phyloP scores from a whole-genome alignment of 2,329 filamentous ascomycete species.

The Neopestalotiopsis clavispora region DNA sequence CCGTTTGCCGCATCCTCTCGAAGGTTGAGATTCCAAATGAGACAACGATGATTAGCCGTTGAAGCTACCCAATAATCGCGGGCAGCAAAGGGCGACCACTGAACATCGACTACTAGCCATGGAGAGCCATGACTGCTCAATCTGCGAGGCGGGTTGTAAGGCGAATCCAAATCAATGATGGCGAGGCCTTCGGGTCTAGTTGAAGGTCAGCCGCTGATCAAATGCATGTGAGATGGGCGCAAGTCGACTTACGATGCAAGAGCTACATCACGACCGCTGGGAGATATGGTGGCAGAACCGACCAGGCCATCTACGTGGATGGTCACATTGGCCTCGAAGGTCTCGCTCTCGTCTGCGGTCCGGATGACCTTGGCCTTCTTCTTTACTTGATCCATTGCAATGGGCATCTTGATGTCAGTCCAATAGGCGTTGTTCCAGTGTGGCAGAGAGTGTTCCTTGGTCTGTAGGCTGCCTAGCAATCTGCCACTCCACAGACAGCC shows the following conservation, averaged over 20 bases:
- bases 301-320: constrained; percentile 84
- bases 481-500: background rate
- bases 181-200: constrained; percentile 81
- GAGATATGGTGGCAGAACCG: constrained; percentile 91
- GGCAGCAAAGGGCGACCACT: constrained; percentile 92
- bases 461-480: background rate
- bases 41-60: constrained; percentile 90
- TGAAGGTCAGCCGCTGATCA: background rate
- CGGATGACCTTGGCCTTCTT: constrained; percentile 65
- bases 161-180: constrained; percentile 90
- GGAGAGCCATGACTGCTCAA: constrained; percentile 81
- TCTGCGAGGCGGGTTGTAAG: constrained; percentile 84
- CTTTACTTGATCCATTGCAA: constrained; percentile 49
- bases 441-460: background rate
- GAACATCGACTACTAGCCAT: constrained; percentile 96
- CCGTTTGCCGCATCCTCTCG: constrained; percentile 72
- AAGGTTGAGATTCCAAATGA: constrained; percentile 91
- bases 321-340: constrained; percentile 82
- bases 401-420: constrained; percentile 50
- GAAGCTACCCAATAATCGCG: constrained; percentile 94
- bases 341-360: constrained; percentile 82
- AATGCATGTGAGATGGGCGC: constrained; percentile 44
- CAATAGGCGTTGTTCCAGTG: constrained; percentile 1
- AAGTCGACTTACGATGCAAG: constrained; percentile 72
- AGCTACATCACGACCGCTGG: constrained; percentile 87